A percentile compares a stretch with the other conserved stretches of the same genome.
phyloP scores from a whole-genome alignment of 2,329 filamentous ascomycete genomes.

The Amylocarpus encephaloides region DNA sequence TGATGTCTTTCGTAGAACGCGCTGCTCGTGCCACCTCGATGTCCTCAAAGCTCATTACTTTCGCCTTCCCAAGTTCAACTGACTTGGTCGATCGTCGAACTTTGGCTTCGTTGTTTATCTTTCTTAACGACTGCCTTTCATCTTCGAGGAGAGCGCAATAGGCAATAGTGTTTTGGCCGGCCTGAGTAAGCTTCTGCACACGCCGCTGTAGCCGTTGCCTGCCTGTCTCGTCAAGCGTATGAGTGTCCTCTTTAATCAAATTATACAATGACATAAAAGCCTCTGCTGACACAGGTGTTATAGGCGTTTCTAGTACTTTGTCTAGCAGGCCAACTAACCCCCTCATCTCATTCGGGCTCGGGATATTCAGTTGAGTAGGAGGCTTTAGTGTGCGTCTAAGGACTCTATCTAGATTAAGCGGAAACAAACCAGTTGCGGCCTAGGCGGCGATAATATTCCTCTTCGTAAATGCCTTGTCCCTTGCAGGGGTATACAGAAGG shows the following conservation, averaged over 20 bases:
- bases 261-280: not conserved
- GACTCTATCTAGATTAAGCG: not conserved
- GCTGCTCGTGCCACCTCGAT: constrained; percentile 16
- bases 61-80: not conserved
- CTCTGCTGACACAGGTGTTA: not conserved
- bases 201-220: not conserved
- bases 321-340: constrained; percentile 17
- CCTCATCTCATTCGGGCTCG: not conserved
- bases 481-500: not conserved
- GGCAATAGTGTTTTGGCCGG: not conserved
- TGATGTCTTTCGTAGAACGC: constrained; percentile 12
- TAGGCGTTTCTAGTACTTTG: not conserved
- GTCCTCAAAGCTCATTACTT: constrained; percentile 31
- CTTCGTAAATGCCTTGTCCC: not conserved
- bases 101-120: not conserved
- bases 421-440: not conserved
- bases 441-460: not conserved
- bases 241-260: not conserved
- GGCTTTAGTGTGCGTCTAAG: not conserved
- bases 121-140: not conserved
- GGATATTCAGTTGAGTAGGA: not conserved
- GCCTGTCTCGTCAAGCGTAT: not conserved
- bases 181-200: constrained; percentile 1
- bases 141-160: not conserved
- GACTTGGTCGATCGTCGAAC: not conserved